These are phyloP conservation scores for Boletus semigastroideus DNA, from an alignment of 1,284 basidiomycete species.

Conservation along the genomic window DNA sequence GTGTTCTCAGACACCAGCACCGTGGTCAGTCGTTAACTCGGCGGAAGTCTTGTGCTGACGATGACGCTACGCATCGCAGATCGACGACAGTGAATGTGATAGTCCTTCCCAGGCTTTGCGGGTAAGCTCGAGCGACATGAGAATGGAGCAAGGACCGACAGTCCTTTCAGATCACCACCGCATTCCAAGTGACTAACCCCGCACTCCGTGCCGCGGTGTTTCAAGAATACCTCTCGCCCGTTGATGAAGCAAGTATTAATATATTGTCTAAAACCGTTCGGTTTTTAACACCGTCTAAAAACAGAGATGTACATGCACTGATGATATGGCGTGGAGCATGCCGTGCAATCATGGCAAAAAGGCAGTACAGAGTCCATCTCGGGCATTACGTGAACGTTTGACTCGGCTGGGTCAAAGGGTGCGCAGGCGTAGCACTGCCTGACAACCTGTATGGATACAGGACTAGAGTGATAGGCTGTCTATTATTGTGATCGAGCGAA, in stretches of 20 bases:
- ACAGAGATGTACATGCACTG: conserved; percentile 2
- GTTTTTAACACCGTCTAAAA: neutral
- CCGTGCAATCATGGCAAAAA: neutral
- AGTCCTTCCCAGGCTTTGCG: neutral
- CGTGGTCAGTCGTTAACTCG: too few relatives aligned
- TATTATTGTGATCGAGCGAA: too few relatives aligned
- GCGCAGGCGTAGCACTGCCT: neutral
- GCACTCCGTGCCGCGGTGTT: conserved; percentile 7
- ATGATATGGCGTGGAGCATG: conserved; percentile 6
- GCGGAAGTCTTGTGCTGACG: too few relatives aligned
- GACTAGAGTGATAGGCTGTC: too few relatives aligned
- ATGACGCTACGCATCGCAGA: neutral
- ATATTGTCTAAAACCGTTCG: neutral
- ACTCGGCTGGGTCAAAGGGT: neutral
- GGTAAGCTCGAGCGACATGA: neutral
- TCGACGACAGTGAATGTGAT: neutral
- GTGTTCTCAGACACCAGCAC: too few relatives aligned
- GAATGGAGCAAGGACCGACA: too few relatives aligned
- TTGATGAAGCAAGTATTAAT: neutral
- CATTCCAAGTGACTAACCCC: conserved; percentile 7
- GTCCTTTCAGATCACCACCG: conserved; percentile 10
- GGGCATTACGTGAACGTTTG: neutral
- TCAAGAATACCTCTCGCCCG: conserved; percentile 10
- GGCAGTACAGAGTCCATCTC: neutral
- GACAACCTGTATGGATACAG: neutral